Percentiles rank a stretch among this genome's conserved stretches.
Conservation (phyloP, 768 basidiomycete genomes). For the Tylopilus balloui region DNA sequence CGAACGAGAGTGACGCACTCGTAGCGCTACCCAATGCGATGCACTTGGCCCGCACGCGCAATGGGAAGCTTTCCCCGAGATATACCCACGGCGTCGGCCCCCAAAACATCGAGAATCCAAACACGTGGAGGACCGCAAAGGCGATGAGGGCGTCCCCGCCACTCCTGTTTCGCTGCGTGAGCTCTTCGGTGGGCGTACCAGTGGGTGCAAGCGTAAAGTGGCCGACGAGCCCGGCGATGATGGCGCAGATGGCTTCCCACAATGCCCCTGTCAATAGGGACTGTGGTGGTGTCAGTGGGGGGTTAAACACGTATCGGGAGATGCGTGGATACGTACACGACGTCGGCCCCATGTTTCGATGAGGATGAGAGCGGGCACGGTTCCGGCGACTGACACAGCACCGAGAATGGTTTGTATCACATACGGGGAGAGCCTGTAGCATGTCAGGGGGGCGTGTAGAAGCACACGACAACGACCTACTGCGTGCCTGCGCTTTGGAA, state of each 20-base stretch:
- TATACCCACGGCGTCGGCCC: slow-evolving; percentile 74
- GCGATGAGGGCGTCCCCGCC: slow-evolving; percentile 55
- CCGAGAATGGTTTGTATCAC: slow-evolving; percentile 71
- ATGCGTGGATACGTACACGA: slow-evolving; percentile 35
- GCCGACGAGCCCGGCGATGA: slow-evolving; percentile 68
- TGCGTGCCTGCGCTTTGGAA: slow-evolving; percentile 56
- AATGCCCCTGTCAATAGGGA: slow-evolving; percentile 40
- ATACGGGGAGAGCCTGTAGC: slow-evolving; percentile 53
- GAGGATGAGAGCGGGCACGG: slow-evolving; percentile 59
- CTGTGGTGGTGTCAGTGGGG: background rate
- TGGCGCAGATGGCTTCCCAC: slow-evolving; percentile 53
- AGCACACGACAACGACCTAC: slow-evolving; percentile 30
- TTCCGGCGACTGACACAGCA: slow-evolving; percentile 68
- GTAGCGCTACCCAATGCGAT: slow-evolving; percentile 68
- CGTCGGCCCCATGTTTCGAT: slow-evolving; percentile 77
- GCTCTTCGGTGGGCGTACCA: slow-evolving; percentile 40
- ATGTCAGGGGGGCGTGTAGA: background rate
- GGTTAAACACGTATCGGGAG: slow-evolving; percentile 22
- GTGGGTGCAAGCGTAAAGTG: slow-evolving; percentile 59
- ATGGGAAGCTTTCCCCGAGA: slow-evolving; percentile 77
- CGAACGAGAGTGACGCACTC: slow-evolving; percentile 27
- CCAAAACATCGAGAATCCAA: slow-evolving; percentile 71
- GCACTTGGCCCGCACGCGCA: slow-evolving; percentile 69
- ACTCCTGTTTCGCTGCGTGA: slow-evolving; percentile 52
- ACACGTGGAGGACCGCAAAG: slow-evolving; percentile 71